Base-by-base conservation (phyloP, 1,284 basidiomycete species). In the Bondarzewia mesenterica region DNA sequence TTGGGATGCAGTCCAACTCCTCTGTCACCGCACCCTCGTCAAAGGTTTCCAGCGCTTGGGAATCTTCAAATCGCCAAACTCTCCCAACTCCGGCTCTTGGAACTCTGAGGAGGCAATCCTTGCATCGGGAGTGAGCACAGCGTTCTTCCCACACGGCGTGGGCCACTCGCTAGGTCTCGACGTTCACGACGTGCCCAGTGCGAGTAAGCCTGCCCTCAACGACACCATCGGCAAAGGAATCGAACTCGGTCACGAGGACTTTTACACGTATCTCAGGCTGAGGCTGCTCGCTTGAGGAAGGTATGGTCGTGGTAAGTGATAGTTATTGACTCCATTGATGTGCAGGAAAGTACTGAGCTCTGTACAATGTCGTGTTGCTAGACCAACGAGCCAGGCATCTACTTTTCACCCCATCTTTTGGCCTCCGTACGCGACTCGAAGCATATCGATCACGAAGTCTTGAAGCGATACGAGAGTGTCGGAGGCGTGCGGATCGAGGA, bases 401-500 rank as follows among this genome's bases (percentile, higher is more conserved):
- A 93, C 65, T 92, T 92, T 70, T 83, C 85, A 3, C 82, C 85
- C 1, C 82, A 89, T 56, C 72, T 92, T 20, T 71, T 94, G 35
- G 75, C 79, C 2, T 69, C 79, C n/a, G 72, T 86, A 40, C 75
- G 81, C 7, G 69, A 78, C 50, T 89, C 84, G 6, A 74, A 73
- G 50, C 78, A 82, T 55, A 81, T 95, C 53, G 72, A 93, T 59
- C 74, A 79, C 14, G 80, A 78, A 2, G 75, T 86, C 10, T 70
- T 95, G 50, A 76, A 77, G 61, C 69, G 68, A 54, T 94, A 91
- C 59, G 82, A 88, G 59, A 66, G 68, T 39, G 85, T 94, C 20
- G 93, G 92, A 15, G 93, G 92, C 0, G 87, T 96, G 2, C 70
- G 92, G 42, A 93, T 95, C 53, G 92, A 96, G 63, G 93, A 95